A percentile compares a stretch with the other conserved stretches of the same genome.
Conservation (phyloP, 495 filamentous ascomycete species). For the Parachaetomium inaequale region DNA sequence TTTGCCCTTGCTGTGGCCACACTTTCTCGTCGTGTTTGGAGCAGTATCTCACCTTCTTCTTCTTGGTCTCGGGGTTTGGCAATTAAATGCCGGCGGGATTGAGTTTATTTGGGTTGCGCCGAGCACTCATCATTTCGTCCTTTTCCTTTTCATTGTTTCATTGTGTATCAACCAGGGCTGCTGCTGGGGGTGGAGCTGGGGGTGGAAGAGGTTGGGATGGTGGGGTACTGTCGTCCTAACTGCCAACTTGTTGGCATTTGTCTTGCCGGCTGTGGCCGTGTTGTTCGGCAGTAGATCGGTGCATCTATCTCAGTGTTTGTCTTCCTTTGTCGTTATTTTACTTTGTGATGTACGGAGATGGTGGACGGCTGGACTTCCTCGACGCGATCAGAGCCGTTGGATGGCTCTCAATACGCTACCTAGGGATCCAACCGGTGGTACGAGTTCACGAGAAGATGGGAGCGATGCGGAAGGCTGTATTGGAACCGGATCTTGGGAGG, state of each 20-base stretch:
- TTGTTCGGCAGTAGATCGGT: neutral
- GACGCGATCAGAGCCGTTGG: neutral
- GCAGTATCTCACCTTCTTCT: neutral
- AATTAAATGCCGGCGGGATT: neutral
- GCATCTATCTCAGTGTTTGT: neutral
- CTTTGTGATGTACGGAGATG: neutral
- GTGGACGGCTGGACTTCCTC: neutral
- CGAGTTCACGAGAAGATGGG: neutral
- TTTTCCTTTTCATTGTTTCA: neutral
- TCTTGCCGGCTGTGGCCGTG: neutral
- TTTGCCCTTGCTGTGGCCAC: neutral
- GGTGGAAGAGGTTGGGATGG: neutral
- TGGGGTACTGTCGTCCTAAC: neutral
- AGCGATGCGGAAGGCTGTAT: neutral
- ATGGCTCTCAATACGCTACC: neutral
- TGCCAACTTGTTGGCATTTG: constrained; percentile 2
- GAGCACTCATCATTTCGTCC: neutral
- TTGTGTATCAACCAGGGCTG: too few species aligned
- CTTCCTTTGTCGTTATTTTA: neutral
- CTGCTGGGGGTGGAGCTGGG: neutral
- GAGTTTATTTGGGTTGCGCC: neutral
- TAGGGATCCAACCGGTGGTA: neutral
- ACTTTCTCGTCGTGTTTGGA: neutral
- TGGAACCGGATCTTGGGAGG: neutral
- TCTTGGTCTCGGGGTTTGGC: neutral